Evolutionary conservation across 129 eudicot species (phyloP), one percentile per base, ranked within the genome.

Genomic region (Arctium minus): DNA sequence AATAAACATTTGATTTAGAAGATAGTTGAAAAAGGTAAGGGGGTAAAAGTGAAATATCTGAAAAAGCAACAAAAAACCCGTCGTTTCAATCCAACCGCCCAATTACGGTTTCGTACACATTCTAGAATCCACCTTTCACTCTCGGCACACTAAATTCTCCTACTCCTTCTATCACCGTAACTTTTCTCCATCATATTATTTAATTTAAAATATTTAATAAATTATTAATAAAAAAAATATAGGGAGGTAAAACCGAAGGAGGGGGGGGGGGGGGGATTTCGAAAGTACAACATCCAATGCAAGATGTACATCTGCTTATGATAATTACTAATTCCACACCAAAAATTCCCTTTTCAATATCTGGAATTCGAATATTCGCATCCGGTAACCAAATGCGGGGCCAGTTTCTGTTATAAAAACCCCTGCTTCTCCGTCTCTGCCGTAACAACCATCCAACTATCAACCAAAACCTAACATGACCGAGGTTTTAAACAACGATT

Each of bases 401-500:
- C 80, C 70, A 2, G 29, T 67, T 44, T 65, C 72, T 17, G 76
- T 79, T 79, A 79, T 84, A 84, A 84, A 79, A 44, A 13, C 67
- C 74, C 62, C 30, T 48, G 3, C 72, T 40, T 75, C 79, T 46
- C 60, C 76, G 17, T 50, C 74, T 62, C 64, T 84, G 68, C 80
- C 29, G 84, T 84, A 79, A 79, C 87, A 67, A 62, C 73, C 11
- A 56, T 11, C 73, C 73, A 36, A 79, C 74, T 3, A 78, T 42
- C 71, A 62, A 62, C 75, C 17, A 31, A 30, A 38, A 40, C 79
- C 75, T 73, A 78, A 65, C 60, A 93, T 93, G 97, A 93, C 85
- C 83, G 90, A 79, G 53, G 86, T 83, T 38, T 81, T 93, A 7
- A 82, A 85, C 74, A 74, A 87, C 79, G 99, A 91, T 85, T 96